phyloP scores from a whole-genome alignment of 129 eudicot species.

The Apium graveolens region DNA sequence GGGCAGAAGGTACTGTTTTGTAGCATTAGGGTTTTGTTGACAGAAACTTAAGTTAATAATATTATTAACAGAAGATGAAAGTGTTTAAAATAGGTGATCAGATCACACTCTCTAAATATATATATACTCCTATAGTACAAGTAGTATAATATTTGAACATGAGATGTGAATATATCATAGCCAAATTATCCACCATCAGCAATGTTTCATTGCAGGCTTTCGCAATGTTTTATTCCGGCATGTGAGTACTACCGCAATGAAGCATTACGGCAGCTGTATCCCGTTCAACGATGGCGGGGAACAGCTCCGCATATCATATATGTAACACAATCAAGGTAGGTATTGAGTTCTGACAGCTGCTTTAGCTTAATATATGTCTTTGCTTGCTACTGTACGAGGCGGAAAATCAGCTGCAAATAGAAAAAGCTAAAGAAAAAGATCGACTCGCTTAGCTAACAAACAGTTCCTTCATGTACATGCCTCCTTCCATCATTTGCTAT shows the following conservation, averaged over 20 bases:
- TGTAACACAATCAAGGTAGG: background rate
- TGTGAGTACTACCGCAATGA: no score
- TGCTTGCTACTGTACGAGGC: constrained; percentile 4
- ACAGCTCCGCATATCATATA: no score
- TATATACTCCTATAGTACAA: no score
- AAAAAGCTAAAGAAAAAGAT: background rate
- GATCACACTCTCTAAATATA: no score
- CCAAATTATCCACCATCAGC: no score
- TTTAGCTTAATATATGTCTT: background rate
- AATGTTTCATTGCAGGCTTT: no score
- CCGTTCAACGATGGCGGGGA: no score
- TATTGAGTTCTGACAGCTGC: constrained; percentile 1
- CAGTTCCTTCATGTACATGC: constrained; percentile 3
- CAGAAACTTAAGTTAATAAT: background rate
- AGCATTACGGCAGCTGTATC: no score
- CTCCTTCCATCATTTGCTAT: background rate
- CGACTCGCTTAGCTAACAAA: background rate
- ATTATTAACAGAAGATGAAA: background rate
- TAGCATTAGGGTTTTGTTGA: background rate
- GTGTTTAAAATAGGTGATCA: no score
- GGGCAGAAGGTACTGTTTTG: background rate
- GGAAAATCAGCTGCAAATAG: constrained; percentile 9
- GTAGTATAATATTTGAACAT: no score
- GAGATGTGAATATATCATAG: no score
- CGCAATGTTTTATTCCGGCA: no score